Percentiles rank a stretch among this genome's conserved stretches.
Evolutionary conservation across 78 protist genomes (phyloP).

Genomic region (Dictyostelium citrinum): DNA sequence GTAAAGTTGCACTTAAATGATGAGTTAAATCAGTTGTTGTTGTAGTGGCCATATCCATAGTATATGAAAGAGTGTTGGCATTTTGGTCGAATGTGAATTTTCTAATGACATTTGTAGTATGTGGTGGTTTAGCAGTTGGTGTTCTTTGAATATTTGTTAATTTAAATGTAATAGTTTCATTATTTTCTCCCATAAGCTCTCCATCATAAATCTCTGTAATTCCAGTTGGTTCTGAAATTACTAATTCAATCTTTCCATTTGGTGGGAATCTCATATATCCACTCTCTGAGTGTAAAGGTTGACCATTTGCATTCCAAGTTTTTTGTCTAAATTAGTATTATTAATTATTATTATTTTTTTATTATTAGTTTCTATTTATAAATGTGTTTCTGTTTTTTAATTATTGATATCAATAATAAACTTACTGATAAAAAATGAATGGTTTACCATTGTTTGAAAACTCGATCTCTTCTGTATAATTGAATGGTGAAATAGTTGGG

Average conservation of each 20-base stretch:
- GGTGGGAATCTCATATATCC: constrained; percentile 51
- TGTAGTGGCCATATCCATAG: constrained; percentile 50
- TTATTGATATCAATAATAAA: too few relatives aligned
- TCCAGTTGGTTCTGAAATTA: constrained; percentile 23
- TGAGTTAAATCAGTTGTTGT: neutral
- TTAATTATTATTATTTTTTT: neutral
- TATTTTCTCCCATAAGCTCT: neutral
- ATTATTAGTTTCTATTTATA: neutral
- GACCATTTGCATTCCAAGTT: neutral
- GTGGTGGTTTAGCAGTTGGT: constrained; percentile 51
- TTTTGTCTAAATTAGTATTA: constrained; percentile 19
- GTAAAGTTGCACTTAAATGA: constrained; percentile 4
- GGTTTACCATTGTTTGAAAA: constrained; percentile 53
- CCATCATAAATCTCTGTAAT: constrained; percentile 40
- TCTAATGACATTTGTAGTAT: constrained; percentile 13
- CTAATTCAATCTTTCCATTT: constrained; percentile 36
- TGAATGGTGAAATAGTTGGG: constrained; percentile 55
- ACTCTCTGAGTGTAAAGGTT: constrained; percentile 32
- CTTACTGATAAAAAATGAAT: constrained; percentile 16
- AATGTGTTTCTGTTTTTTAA: too few relatives aligned
- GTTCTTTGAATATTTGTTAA: constrained; percentile 43
- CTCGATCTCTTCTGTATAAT: constrained; percentile 22
- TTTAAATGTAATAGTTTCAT: neutral
- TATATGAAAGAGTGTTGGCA: neutral
- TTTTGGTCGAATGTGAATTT: neutral